These are phyloP conservation scores for Chrysosporium keratinophilum DNA, from an alignment of 2,329 filamentous ascomycete genomes.

Conservation along the genomic window DNA sequence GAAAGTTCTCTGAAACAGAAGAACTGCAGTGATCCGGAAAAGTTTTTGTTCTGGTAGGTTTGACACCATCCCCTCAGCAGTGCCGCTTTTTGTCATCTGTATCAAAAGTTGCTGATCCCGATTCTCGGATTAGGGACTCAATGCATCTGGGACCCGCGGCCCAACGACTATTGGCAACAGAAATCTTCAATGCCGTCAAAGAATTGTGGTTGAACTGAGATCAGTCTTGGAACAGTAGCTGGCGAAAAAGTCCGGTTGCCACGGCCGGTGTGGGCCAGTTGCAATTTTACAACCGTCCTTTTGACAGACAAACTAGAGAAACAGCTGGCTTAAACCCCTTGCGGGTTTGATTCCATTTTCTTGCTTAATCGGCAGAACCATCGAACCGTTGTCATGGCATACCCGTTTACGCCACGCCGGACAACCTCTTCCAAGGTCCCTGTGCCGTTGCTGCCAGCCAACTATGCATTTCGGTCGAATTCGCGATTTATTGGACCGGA, in stretches of 20 bases:
- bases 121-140: slow-evolving; percentile 29
- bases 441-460: not conserved
- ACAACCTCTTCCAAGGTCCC: not conserved
- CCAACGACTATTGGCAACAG: slow-evolving; percentile 30
- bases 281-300: not conserved
- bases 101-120: slow-evolving; percentile 5
- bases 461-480: not conserved
- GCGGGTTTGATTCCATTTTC: not conserved
- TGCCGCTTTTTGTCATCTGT: not conserved
- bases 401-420: slow-evolving; percentile 1
- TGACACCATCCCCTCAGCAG: not conserved
- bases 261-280: not conserved
- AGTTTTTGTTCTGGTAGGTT: slow-evolving; percentile 35
- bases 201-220: slow-evolving; percentile 23
- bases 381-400: not conserved
- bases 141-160: slow-evolving; percentile 33
- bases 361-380: not conserved
- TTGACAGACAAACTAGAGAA: not conserved
- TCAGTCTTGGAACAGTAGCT: not conserved
- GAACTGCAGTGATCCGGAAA: slow-evolving; percentile 29
- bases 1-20: slow-evolving; percentile 13
- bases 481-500: not conserved
- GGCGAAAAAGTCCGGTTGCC: not conserved
- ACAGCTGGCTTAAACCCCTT: not conserved
- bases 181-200: slow-evolving; percentile 31